A percentile compares a stretch with the other conserved stretches of the same genome.
These are phyloP conservation scores for Trichoderma sp. DNA, from an alignment of 2,329 filamentous ascomycete species.

Conservation along the genomic window DNA sequence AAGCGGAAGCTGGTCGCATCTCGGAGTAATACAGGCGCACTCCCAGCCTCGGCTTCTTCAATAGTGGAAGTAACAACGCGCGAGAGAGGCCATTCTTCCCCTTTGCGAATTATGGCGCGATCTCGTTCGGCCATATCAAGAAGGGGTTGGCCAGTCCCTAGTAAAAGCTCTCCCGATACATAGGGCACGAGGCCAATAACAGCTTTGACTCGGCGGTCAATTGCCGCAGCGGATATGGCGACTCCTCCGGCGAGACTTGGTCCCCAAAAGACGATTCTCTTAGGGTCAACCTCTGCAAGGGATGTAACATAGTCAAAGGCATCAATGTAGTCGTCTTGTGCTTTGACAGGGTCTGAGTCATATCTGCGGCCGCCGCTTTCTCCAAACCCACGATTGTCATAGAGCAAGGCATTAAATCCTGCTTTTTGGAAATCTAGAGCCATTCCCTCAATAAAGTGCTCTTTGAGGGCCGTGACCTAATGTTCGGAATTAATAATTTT, in stretches of 20 bases:
- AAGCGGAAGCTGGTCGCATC: neutral
- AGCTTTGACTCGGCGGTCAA: conserved; percentile 21
- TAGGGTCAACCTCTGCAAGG: conserved; percentile 21
- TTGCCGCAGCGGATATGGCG: conserved; percentile 18
- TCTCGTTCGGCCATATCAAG: neutral
- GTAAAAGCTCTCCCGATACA: conserved; percentile 19
- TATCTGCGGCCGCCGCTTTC: conserved; percentile 22
- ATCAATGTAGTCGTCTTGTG: conserved; percentile 22
- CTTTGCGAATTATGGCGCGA: neutral
- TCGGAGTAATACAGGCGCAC: conserved; percentile 3
- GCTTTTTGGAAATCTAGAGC: conserved; percentile 20
- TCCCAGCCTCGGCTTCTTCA: conserved; percentile 6
- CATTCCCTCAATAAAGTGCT: conserved; percentile 20
- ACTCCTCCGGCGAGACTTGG: conserved; percentile 21
- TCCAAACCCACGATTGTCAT: conserved; percentile 23
- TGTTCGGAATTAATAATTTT: neutral
- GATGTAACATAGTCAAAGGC: conserved; percentile 22
- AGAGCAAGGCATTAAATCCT: conserved; percentile 19
- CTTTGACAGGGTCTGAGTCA: conserved; percentile 19
- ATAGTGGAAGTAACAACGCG: conserved; percentile 3
- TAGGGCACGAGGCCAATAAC: conserved; percentile 20
- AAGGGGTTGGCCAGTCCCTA: neutral
- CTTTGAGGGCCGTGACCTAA: conserved; percentile 11
- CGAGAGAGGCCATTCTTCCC: neutral
- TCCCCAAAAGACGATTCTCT: conserved; percentile 22